A percentile compares a stretch with the other conserved stretches of the same genome.
phyloP scores from a whole-genome alignment of 2,329 filamentous ascomycete species.

The Ophiostoma ulmi region DNA sequence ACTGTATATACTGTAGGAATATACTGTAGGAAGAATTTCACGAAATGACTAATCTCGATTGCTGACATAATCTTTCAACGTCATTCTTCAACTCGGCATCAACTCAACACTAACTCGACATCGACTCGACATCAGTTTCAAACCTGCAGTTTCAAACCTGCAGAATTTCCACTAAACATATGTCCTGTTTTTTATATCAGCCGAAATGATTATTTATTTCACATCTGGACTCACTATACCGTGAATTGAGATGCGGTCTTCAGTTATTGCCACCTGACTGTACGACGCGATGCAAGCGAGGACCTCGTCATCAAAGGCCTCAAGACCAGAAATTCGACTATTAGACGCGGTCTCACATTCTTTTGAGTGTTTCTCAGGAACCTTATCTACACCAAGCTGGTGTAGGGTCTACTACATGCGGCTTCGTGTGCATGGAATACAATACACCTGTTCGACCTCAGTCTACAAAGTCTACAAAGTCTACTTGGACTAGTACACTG shows the following conservation, averaged over 20 bases:
- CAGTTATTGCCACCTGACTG: neutral
- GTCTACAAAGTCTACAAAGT: neutral
- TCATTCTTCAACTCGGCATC: neutral
- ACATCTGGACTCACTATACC: neutral
- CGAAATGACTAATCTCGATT: neutral
- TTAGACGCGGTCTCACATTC: neutral
- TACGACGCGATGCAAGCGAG: neutral
- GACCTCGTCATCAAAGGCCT: neutral
- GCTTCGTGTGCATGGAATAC: too few species aligned
- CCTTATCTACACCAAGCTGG: too few species aligned
- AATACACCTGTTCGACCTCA: too few species aligned
- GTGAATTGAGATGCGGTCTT: neutral
- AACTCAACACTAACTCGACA: neutral
- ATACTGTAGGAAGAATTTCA: too few species aligned
- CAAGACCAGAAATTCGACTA: neutral
- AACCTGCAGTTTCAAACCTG: neutral
- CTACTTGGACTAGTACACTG: too few species aligned
- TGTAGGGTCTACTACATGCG: too few species aligned
- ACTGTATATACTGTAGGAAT: neutral
- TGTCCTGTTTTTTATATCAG: neutral
- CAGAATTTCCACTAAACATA: too few species aligned
- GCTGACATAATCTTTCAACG: neutral
- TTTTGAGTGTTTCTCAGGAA: neutral
- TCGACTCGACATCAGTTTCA: neutral
- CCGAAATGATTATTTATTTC: neutral